Evolutionary conservation across 495 filamentous ascomycete genomes (phyloP), one percentile per base, ranked within the genome.

Genomic region (Glarea lozoyensis): DNA sequence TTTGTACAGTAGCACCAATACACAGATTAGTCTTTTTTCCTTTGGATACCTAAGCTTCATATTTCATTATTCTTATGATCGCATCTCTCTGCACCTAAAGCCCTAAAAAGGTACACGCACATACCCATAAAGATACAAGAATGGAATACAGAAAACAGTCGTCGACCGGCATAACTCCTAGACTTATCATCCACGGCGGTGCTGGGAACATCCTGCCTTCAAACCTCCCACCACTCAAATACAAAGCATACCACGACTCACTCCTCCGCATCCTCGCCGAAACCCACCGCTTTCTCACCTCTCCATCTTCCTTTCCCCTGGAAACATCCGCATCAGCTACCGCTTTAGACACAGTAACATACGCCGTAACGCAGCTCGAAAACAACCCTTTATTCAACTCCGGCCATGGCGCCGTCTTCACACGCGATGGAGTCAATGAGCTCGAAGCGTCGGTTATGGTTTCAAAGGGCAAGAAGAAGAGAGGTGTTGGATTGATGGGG

Each of bases 361-460:
- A 81, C 54, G 88, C 87, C 45, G 86, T 94, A 24, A 67, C 68
- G 4, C 66, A 80, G 16, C 76, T 95, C 33, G 88, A 95, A 67
- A 69, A 93, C 53, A 75, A 87, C 55, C 73, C 78, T 4, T 78
- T 93, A 10, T 94, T 89, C 72, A 95, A 95, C 64, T 76, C 77
- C 45, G 88, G 81, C 30, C 80, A 80, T 40, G 88, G 88, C 48
- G 84, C 86, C 37, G 88, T 94, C 12, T 94, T 93, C 60, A 93
- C 86, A 2, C 70, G 76, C 29, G 79, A 79, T 37, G 88, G 88
- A 7, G 76, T 75, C 42, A 88, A 86, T 60, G 88, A 94, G 60
- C 78, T 94, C 50, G 88, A 95, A 60, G 82, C 88, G 21, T 84
- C 78, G n/a, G 72, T 95, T 19, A 95, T 95, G 89, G 84, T 92